Evolutionary conservation across 2,329 filamentous ascomycete species (phyloP).

Genomic region (Colletotrichum orchidophilum): DNA sequence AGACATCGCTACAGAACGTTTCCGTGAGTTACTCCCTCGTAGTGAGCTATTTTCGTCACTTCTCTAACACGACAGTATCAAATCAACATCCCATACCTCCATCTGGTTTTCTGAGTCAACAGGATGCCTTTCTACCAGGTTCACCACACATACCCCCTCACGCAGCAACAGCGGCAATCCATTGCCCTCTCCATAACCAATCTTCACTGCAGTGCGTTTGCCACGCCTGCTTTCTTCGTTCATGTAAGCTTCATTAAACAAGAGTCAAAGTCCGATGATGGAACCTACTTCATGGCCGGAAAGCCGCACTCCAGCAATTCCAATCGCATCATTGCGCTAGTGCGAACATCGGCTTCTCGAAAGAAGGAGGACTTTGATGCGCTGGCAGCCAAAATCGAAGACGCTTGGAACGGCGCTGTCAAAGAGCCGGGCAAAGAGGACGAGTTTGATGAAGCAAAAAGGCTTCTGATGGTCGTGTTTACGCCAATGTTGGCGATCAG

Average conservation of each 20-base stretch:
- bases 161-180: neutral
- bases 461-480: neutral
- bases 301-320: constrained; percentile 2
- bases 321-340: neutral
- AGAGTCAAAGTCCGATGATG: neutral
- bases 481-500: constrained; percentile 9
- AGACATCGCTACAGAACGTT: neutral
- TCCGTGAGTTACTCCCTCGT: neutral
- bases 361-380: constrained; percentile 16
- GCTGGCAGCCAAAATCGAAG: constrained; percentile 8
- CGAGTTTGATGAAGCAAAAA: neutral
- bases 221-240: constrained; percentile 6
- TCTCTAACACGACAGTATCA: neutral
- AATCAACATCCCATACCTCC: no score
- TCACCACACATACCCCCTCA: neutral
- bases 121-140: constrained; percentile 14
- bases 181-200: constrained; percentile 2
- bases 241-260: constrained; percentile 11
- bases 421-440: neutral
- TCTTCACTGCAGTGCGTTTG: constrained; percentile 16
- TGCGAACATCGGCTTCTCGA: neutral
- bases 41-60: neutral
- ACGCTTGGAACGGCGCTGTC: neutral
- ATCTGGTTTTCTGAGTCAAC: neutral
- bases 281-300: constrained; percentile 11